Evolutionary conservation across 441 rosid genomes (phyloP), one percentile per base, ranked within the genome.

Genomic region (Populus hybrid): DNA sequence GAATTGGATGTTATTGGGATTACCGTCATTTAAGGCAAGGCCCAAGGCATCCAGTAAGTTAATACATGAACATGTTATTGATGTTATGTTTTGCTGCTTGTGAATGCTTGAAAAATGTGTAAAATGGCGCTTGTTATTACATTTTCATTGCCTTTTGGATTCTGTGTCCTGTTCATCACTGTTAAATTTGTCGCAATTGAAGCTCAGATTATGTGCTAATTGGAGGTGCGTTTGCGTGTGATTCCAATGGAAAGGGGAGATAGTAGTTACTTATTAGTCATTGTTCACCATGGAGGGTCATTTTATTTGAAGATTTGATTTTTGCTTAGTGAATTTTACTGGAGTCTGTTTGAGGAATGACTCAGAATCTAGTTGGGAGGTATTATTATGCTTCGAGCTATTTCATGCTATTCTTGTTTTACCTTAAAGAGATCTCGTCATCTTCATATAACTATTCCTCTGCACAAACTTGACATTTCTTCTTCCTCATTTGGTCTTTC

Each of bases 11-110:
- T 90, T 42, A 80, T 84, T 2, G 99, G 99, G 26, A 78, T 93
- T 26, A 87, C 92, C 42, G 84, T 79, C 92, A 88, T 93, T 91
- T 87, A 95, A 91, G 85, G 87, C 85, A 74, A 87, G 98, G 76
- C 98, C 98, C 16, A 87, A 85, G 79, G 92, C 99, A 81, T 89
- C 98, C 18, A 83, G 97, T 88, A 79, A 76, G 85, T 77, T 77
- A 9, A 10, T 14, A 1, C 0, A 4, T 69, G 54, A 20, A 9
- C 24, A 30, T 4, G 24, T 6, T 74, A 20, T 3, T 36, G 8
- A 28, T 10, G 10, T 74, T 65, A 12, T 21, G 28, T 20, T 8
- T 64, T 24, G 64, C 18, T 26, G 30, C 59, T 64, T 21, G 18
- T 46, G 12, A 30, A 23, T n/a, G 69, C 36, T 40, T 50, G 57